Base-by-base conservation (phyloP, 2,329 filamentous ascomycete species). In the Lecanicillium sp. region DNA sequence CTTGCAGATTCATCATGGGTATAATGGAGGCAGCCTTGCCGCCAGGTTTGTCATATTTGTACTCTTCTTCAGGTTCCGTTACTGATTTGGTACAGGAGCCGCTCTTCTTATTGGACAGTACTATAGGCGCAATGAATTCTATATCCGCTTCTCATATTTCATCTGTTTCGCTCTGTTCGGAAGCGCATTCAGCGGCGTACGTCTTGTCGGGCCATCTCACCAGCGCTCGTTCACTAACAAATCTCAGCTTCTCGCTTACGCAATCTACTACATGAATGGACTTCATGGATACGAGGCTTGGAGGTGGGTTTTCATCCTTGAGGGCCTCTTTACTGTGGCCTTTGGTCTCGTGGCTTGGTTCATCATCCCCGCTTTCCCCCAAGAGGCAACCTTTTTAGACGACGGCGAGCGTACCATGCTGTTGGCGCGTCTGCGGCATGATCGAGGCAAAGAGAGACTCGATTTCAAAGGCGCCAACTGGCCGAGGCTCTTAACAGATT, bases 221-320 rank as follows among this genome's bases (percentile, higher is more conserved):
- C 10, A 19, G 11, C 8, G 9, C 5, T 17, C 15, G 20, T n/a
- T n/a, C n/a, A n/a, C 37, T 40, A 22, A 40, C 33, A 36, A 17
- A 28, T 4, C 17, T 17, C 22, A 44, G 42, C 39, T 44, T 29
- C 39, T 44, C 15, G 42, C 42, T 14, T 44, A 44, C 28, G 42
- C 39, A 27, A 39, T 44, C 19, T 17, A 42, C 7, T 18, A 44
- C 31, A 41, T 44, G 39, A 15, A 44, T 6, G 42, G 39, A 1
- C n/a, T 39, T 6, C 36, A 39, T 11, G 34, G 37, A 31, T 42
- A 42, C 17, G 42, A 39, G 20, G 42, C 63, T 0, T 74, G 71
- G 71, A 63, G 69, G 43, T 72, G 72, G 53, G 78, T 79, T 46
- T 79, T 79, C 59, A 78, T 79, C 58, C 77, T 79, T 42, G 74